phyloP scores from a whole-genome alignment of 495 filamentous ascomycete species.

The Astrothelium macrocarpum region DNA sequence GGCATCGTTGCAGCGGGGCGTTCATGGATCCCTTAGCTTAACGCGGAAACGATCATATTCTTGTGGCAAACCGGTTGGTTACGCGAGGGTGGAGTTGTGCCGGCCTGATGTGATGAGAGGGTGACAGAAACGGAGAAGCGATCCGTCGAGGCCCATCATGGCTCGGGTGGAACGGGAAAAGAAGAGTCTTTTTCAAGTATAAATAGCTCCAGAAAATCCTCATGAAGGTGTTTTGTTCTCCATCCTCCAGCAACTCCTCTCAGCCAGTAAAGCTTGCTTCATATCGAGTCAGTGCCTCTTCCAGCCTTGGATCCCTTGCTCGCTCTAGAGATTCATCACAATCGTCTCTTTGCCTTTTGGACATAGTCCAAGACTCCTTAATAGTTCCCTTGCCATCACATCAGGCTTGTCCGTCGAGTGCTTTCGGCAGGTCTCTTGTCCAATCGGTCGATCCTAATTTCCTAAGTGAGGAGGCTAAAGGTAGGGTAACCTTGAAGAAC shows the following conservation, averaged over 20 bases:
- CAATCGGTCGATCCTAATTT: neutral
- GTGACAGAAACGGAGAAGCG: neutral
- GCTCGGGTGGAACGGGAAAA: neutral
- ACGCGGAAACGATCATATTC: conserved; percentile 3
- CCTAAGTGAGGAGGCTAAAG: neutral
- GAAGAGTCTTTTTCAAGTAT: neutral
- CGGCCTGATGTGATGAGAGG: neutral
- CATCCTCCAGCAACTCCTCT: neutral
- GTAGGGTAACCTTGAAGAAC: neutral
- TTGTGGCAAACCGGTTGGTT: conserved; percentile 4
- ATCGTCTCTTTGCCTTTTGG: neutral
- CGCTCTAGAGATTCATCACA: neutral
- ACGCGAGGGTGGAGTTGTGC: neutral
- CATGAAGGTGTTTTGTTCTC: conserved; percentile 14
- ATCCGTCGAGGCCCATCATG: neutral
- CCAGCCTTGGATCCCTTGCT: neutral
- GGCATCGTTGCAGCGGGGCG: conserved; percentile 7
- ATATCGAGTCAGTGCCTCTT: neutral
- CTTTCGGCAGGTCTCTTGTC: neutral
- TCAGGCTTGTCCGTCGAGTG: neutral
- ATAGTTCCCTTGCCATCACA: neutral
- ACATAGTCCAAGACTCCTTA: neutral
- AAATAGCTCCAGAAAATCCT: conserved; percentile 5
- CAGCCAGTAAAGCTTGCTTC: neutral
- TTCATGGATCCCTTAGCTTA: conserved; percentile 8